phyloP scores from a whole-genome alignment of 2,329 filamentous ascomycete genomes.

The Penicillium palitans region DNA sequence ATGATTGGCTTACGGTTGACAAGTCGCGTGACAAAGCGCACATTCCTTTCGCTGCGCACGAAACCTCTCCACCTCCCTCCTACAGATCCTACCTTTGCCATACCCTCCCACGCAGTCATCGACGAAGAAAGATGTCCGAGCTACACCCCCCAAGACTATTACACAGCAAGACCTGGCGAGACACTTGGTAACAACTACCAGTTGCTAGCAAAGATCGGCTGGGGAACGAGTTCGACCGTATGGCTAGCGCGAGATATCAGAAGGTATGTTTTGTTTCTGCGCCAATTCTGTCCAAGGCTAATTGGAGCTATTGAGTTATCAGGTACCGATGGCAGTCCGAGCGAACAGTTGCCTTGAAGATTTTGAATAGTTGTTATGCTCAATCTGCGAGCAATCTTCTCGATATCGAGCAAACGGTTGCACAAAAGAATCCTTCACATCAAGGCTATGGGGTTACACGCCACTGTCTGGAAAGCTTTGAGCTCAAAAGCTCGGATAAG shows the following conservation, averaged over 20 bases:
- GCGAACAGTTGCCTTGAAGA: conserved; percentile 31
- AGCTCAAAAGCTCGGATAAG: conserved; percentile 24
- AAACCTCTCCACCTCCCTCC: neutral
- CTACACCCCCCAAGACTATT: neutral
- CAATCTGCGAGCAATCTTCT: conserved; percentile 15
- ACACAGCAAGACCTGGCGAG: conserved; percentile 33
- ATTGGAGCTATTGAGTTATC: neutral
- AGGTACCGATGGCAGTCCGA: conserved; percentile 17
- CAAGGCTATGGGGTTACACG: conserved; percentile 19
- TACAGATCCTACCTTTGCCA: neutral
- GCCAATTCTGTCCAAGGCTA: neutral
- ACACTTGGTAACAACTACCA: conserved; percentile 42
- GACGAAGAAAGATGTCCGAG: neutral
- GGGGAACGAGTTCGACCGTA: conserved; percentile 45
- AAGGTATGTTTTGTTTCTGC: conserved; percentile 5
- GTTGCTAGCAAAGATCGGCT: conserved; percentile 45
- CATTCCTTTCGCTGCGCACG: neutral
- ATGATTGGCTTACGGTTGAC: neutral
- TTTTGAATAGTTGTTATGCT: conserved; percentile 26
- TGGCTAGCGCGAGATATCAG: conserved; percentile 46
- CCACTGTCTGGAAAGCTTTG: conserved; percentile 28
- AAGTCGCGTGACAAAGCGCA: neutral
- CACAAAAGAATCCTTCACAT: conserved; percentile 28
- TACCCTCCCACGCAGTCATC: neutral
- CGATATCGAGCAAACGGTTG: conserved; percentile 34